Conservation (phyloP, 139 green algal species). For the Edaphochlamys debaryana region DNA sequence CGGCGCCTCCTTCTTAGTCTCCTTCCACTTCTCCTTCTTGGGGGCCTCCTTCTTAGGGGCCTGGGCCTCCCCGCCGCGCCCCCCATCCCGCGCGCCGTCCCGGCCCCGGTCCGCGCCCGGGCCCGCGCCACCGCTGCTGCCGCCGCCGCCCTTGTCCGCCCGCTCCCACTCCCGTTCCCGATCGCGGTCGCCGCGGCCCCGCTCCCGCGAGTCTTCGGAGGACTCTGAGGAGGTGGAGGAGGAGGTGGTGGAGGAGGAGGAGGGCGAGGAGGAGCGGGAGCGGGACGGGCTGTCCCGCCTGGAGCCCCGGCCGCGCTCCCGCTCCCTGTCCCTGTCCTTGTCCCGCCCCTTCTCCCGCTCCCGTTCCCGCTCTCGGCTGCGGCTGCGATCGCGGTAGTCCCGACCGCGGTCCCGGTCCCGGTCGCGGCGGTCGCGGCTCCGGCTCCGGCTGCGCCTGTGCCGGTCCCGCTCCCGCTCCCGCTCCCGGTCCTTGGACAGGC, state of each 20-base stretch:
- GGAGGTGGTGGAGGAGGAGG: background rate
- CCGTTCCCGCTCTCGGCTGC: too few relatives aligned
- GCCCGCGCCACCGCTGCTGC: background rate
- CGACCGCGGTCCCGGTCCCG: too few relatives aligned
- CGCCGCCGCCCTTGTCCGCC: background rate
- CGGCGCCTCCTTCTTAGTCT: background rate
- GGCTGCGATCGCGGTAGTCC: too few relatives aligned
- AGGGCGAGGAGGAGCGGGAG: background rate
- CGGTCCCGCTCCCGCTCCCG: slow-evolving; percentile 1
- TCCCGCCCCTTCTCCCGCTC: too few relatives aligned
- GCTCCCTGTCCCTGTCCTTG: too few relatives aligned
- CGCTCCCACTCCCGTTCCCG: background rate
- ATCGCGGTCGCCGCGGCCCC: background rate
- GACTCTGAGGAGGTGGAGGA: background rate
- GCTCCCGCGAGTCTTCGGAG: background rate
- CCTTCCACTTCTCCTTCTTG: too few relatives aligned
- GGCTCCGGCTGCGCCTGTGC: background rate
- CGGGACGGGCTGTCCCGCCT: background rate
- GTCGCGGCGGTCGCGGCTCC: background rate
- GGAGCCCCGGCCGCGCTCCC: too few relatives aligned
- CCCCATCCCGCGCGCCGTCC: background rate
- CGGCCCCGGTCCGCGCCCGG: background rate
- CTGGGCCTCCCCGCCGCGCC: background rate
- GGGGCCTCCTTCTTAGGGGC: background rate
- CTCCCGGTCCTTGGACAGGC: background rate